Base-by-base conservation (phyloP, 345 rosid genomes). In the Linum usitatissimum region DNA sequence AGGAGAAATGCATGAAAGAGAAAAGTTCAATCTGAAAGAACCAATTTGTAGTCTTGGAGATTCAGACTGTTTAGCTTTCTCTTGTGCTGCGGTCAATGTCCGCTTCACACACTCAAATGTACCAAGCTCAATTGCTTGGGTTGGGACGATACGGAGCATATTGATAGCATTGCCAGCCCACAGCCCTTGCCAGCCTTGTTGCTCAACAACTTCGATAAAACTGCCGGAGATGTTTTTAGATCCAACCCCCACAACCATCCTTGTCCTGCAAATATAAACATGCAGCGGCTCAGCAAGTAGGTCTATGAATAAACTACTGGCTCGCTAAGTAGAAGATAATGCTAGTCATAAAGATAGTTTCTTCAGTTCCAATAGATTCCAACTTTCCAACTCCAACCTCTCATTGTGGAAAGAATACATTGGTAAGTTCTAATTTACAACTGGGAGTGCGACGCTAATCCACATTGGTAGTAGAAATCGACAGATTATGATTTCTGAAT, bases 161-260 rank as follows among this genome's bases (percentile, higher is more conserved):
- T 88, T 94, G 75, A 94, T 88, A 59, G 85, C 83, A 42, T 94
- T 94, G 57, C 99, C 99, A 65, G 99, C 95, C 99, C 97, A 90
- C 55, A 94, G 86, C 60, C 99, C 99, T 69, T 72, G 85, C 97
- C 97, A 88, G 34, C 99, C 99, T 79, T 86, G 96, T 72, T 84
- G 82, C 75, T 94, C 90, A 57, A 94, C 73, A 34, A 94, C 71
- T 80, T 94, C 92, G 18, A 84, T 0, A 72, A 94, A 94, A 75
- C 95, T 94, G 69, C 99, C 97, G 53, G 91, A 75, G 57, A 94
- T 94, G 73, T 73, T 76, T 78, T 68, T 90, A 21, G 97, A 83
- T 69, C 99, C 99, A 55, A 94, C 93, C 67, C 99, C 99, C 61
- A 94, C 99, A 70, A 94, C 82, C 96, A 94, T 90, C 74, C 95